Base-by-base conservation (phyloP, 176 grass and related monocot genomes). In the Oryza coarctata region DNA sequence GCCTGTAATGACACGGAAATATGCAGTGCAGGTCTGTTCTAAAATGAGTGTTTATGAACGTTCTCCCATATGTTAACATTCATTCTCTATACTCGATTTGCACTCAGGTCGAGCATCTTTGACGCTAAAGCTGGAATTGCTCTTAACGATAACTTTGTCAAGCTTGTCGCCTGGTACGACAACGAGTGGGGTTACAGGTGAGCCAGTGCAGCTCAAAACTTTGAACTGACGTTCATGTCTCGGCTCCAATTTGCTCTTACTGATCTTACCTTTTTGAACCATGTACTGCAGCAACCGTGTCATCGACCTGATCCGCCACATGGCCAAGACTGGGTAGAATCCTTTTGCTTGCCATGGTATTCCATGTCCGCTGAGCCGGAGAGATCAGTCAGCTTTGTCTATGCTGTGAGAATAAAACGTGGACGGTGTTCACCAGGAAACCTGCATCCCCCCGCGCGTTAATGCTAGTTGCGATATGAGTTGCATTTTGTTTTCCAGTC, bases 141-240 rank as follows among this genome's bases (percentile, higher is more conserved):
- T 25, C 82, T 97, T 3, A 97, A 93, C 14, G 88, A 92, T 3
- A 25, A 87, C 57, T 97, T 93, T 4, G 78, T 81, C 29, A 97
- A 97, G 91, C 86, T 97, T 0, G 88, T 97, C 22, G 72, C 94
- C 1, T 96, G 94, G 94, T 96, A 93, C 0, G 94, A 96, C 82
- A 95, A 95, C 3, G 94, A 93, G 40, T 97, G 94, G 94, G 94
- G 94, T 70, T 97, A 97, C 73, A 92, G 90, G 90, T 92, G 78
- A 64, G 52, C 34, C 31, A 9, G 26, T 11, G 20, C 2, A 0
- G 32, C 40, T 18, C 6, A 4, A 4, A 38, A 25, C 32, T 30
- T 5, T n/a, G n/a, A n/a, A n/a, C n/a, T n/a, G n/a, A n/a, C n/a
- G n/a, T n/a, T n/a, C n/a, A n/a, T n/a, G n/a, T n/a, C n/a, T n/a